Percentiles rank a stretch among this genome's conserved stretches.
Evolutionary conservation across 225 moss, liverwort and hornwort genomes (phyloP).

Genomic region (Takakia lepidozioides): DNA sequence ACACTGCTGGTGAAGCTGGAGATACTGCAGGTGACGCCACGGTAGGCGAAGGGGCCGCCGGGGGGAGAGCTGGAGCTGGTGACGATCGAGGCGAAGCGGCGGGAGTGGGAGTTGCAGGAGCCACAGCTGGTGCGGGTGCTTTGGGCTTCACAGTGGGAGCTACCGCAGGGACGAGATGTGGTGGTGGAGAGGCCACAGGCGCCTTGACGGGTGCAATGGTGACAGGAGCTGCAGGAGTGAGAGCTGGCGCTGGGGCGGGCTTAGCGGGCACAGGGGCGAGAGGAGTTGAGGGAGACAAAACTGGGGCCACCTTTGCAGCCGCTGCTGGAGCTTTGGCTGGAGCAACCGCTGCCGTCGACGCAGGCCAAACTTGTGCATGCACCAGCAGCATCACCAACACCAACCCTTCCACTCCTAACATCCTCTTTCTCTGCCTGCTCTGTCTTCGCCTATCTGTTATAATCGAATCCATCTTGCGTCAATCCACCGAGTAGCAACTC

Average conservation of each 20-base stretch:
- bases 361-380: no score
- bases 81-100: slow-evolving; percentile 1
- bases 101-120: neutral
- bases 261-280: slow-evolving; percentile 6
- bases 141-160: neutral
- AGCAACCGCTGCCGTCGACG: no score
- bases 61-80: slow-evolving; percentile 2
- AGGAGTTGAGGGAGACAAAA: slow-evolving; percentile 12
- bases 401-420: no score
- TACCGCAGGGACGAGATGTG: neutral
- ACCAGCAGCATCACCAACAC: no score
- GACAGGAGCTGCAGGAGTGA: neutral
- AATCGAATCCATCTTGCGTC: no score
- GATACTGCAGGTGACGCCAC: neutral
- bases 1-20: slow-evolving; percentile 6
- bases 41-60: neutral
- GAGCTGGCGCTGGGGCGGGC: neutral
- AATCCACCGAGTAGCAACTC: no score
- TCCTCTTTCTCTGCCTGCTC: no score
- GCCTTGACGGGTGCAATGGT: neutral
- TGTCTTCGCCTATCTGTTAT: no score
- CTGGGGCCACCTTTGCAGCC: slow-evolving; percentile 1
- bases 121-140: neutral
- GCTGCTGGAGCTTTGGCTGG: neutral
- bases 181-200: neutral